phyloP scores from a whole-genome alignment of 768 basidiomycete genomes.

The Suillus cothurnatus region DNA sequence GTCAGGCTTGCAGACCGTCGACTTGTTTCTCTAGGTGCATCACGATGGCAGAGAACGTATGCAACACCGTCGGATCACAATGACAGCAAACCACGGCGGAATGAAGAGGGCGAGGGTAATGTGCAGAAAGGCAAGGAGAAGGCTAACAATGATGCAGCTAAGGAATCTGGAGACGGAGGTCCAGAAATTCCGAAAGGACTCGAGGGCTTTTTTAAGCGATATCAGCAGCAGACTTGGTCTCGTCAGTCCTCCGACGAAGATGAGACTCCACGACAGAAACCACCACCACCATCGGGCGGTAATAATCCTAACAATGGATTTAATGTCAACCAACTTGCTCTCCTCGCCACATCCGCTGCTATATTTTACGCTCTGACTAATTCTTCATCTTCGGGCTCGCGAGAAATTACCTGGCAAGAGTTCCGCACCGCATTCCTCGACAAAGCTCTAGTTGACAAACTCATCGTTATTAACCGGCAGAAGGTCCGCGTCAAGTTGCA shows the following conservation, averaged over 20 bases:
- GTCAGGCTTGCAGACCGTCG: constrained; percentile 46
- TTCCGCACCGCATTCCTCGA: constrained; percentile 97
- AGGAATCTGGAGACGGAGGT: constrained; percentile 29
- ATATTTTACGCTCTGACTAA: constrained; percentile 63
- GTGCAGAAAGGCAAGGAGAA: constrained; percentile 37
- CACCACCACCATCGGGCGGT: constrained; percentile 52
- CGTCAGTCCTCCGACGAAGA: constrained; percentile 33
- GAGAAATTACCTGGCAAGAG: constrained; percentile 99
- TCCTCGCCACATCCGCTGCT: constrained; percentile 61
- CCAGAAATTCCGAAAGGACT: constrained; percentile 63
- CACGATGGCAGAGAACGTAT: constrained; percentile 43
- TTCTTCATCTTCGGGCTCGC: constrained; percentile 50
- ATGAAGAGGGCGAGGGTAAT: constrained; percentile 31
- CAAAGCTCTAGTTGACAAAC: constrained; percentile 93
- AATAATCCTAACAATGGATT: constrained; percentile 52
- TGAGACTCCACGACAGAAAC: constrained; percentile 39
- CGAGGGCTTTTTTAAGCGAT: constrained; percentile 80
- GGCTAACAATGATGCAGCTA: constrained; percentile 36
- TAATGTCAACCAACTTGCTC: constrained; percentile 55
- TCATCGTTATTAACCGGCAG: constrained; percentile 87
- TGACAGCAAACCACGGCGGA: constrained; percentile 19
- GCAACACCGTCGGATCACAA: constrained; percentile 47
- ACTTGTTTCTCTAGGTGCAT: constrained; percentile 35
- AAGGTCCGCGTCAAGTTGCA: constrained; percentile 93
- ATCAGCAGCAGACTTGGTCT: constrained; percentile 40